phyloP scores from a whole-genome alignment of 495 filamentous ascomycete species.

The Podospora sp. region DNA sequence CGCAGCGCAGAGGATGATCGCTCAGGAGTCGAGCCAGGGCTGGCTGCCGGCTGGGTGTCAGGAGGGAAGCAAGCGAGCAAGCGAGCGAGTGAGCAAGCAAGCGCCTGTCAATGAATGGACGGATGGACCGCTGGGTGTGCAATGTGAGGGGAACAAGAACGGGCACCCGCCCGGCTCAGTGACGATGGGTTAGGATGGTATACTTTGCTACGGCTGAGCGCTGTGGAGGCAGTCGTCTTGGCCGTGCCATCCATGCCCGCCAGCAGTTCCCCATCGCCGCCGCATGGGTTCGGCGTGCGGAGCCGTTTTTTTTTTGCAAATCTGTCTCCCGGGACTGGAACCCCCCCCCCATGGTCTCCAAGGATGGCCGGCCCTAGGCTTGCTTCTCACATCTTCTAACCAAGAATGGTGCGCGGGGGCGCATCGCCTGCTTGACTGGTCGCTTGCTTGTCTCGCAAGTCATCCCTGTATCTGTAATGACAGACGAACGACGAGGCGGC shows the following conservation, averaged over 20 bases:
- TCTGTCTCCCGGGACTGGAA: conserved; percentile 19
- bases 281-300: conserved; percentile 21
- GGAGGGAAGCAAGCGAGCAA: background rate
- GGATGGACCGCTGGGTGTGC: background rate
- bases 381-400: background rate
- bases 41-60: background rate
- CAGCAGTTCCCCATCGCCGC: conserved; percentile 24
- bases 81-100: background rate
- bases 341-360: conserved; percentile 3
- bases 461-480: conserved; percentile 32
- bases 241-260: conserved; percentile 18
- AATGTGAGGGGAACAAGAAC: background rate
- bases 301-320: conserved; percentile 22
- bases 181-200: conserved; percentile 21
- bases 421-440: conserved; percentile 10
- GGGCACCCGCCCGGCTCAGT: conserved; percentile 1
- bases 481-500: background rate
- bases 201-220: conserved; percentile 11
- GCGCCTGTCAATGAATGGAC: conserved; percentile 3
- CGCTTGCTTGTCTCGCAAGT: conserved; percentile 27
- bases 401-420: background rate
- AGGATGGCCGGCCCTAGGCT: background rate
- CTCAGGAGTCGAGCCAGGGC: background rate
- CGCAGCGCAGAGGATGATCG: background rate
- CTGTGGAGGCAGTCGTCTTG: conserved; percentile 30